These are phyloP conservation scores for Microbotryomycetes sp. DNA, from an alignment of 1,284 basidiomycete species.

Conservation along the genomic window DNA sequence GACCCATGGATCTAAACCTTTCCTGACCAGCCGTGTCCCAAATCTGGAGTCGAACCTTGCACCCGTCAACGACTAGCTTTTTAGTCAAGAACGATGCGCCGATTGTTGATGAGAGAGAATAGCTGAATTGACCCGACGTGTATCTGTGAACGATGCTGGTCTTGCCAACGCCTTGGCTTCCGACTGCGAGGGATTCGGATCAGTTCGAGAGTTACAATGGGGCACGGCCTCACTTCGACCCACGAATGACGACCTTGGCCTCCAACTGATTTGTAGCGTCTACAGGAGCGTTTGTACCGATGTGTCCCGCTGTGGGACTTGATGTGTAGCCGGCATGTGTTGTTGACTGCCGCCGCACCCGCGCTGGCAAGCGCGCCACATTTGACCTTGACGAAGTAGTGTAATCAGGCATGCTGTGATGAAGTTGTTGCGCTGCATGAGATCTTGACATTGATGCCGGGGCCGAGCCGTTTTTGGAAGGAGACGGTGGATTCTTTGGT, in stretches of 20 bases:
- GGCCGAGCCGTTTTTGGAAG: background rate
- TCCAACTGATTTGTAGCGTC: conserved; percentile 24
- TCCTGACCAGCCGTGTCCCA: conserved; percentile 99
- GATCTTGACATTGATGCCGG: background rate
- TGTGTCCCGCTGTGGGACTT: background rate
- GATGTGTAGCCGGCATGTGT: background rate
- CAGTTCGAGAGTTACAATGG: background rate
- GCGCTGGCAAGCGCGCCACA: background rate
- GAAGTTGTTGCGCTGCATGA: background rate
- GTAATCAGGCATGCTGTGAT: background rate
- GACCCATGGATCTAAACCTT: conserved; percentile 84
- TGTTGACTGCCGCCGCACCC: background rate
- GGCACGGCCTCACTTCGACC: background rate
- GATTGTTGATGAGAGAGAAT: conserved; percentile 77
- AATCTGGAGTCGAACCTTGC: conserved; percentile 68
- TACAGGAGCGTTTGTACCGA: background rate
- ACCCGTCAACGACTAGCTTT: conserved; percentile 79
- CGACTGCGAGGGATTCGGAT: conserved; percentile 49
- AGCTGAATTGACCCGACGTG: conserved; percentile 82
- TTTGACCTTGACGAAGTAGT: background rate
- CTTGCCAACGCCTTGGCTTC: conserved; percentile 91
- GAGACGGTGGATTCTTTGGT: background rate
- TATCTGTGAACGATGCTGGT: conserved; percentile 89
- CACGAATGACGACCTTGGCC: conserved; percentile 33
- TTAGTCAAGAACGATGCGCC: conserved; percentile 93